Conservation (phyloP, 2,329 filamentous ascomycete genomes). For the Rachicladosporium sp. region DNA sequence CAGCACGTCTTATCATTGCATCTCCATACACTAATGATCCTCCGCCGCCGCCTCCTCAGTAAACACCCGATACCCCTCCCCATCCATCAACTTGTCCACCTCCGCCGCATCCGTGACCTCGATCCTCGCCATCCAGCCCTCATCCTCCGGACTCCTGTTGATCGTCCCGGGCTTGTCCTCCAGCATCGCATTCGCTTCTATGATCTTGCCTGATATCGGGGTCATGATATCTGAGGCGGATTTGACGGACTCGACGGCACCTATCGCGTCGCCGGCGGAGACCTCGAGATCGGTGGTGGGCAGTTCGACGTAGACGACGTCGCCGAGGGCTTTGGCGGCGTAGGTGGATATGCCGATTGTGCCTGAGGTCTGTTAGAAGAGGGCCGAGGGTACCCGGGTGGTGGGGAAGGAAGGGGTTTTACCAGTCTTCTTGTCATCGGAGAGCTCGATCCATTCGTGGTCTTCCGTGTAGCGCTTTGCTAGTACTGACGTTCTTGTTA, state of each 20-base stretch:
- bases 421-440: slow-evolving; percentile 69
- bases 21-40: background rate
- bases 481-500: slow-evolving; percentile 43
- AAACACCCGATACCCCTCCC: slow-evolving; percentile 65
- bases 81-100: slow-evolving; percentile 65
- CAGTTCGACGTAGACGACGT: slow-evolving; percentile 95
- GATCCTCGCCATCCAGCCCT: slow-evolving; percentile 90
- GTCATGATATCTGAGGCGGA: slow-evolving; percentile 95
- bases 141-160: slow-evolving; percentile 80
- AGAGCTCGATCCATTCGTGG: slow-evolving; percentile 95
- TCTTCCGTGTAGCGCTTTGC: slow-evolving; percentile 87
- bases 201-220: slow-evolving; percentile 66
- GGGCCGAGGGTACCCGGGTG: slow-evolving; percentile 2
- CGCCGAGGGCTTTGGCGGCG: slow-evolving; percentile 82
- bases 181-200: slow-evolving; percentile 59
- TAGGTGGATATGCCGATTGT: slow-evolving; percentile 79
- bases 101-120: slow-evolving; percentile 59
- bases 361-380: slow-evolving; percentile 28
- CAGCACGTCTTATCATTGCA: too few relatives aligned
- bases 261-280: slow-evolving; percentile 67
- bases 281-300: slow-evolving; percentile 60
- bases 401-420: slow-evolving; percentile 16
- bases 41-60: slow-evolving; percentile 38
- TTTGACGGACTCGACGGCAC: slow-evolving; percentile 96
- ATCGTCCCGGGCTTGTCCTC: slow-evolving; percentile 78